Evolutionary conservation across 306 rosid genomes (phyloP).

Genomic region (Pterocarpus santalinus): DNA sequence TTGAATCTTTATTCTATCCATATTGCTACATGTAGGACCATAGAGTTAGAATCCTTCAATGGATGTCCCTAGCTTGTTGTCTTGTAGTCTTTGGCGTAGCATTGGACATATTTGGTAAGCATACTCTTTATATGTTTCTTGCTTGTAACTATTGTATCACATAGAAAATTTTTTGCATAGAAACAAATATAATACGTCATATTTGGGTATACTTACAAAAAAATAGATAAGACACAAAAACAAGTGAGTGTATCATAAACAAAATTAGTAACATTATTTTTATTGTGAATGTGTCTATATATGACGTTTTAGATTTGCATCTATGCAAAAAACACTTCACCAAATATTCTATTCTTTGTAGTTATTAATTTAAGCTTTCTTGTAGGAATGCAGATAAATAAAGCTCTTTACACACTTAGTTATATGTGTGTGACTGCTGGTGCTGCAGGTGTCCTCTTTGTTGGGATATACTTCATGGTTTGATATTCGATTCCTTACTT

Average conservation of each 20-base stretch:
- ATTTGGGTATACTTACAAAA: too few species aligned
- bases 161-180: too few species aligned
- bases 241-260: background rate
- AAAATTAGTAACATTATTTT: background rate
- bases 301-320: background rate
- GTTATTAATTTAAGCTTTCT: conserved; percentile 19
- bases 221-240: background rate
- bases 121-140: background rate
- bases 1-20: background rate
- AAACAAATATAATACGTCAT: background rate
- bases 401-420: conserved; percentile 86
- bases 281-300: background rate
- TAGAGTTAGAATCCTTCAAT: conserved; percentile 70
- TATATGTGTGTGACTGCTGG: conserved; percentile 91
- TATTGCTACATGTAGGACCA: conserved; percentile 69
- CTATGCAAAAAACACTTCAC: background rate
- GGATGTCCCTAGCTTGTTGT: conserved; percentile 74
- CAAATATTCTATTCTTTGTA: background rate
- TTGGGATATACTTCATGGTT: conserved; percentile 85
- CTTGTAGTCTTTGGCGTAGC: conserved; percentile 68
- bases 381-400: conserved; percentile 86
- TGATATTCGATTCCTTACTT: conserved; percentile 28
- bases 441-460: conserved; percentile 80
- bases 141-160: background rate
- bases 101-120: conserved; percentile 72